Evolutionary conservation across 2,329 filamentous ascomycete species (phyloP).

Genomic region (Xylariaceae sp.): DNA sequence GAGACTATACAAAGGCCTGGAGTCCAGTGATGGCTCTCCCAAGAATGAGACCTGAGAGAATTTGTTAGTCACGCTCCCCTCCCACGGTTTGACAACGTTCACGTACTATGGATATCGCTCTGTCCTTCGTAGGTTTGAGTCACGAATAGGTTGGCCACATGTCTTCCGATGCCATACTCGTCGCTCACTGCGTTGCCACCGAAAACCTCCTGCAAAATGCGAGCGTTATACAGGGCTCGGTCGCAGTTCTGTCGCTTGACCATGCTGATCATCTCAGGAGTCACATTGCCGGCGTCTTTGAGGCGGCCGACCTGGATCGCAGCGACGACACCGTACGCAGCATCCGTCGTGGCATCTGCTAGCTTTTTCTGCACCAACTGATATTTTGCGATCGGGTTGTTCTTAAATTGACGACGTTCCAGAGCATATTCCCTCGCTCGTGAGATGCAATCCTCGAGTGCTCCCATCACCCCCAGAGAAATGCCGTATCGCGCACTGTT

Average conservation of each 20-base stretch:
- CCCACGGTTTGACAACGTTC: background rate
- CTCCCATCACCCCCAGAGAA: slow-evolving; percentile 88
- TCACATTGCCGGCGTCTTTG: slow-evolving; percentile 83
- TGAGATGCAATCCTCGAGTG: slow-evolving; percentile 84
- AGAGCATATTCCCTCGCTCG: slow-evolving; percentile 83
- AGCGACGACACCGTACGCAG: slow-evolving; percentile 84
- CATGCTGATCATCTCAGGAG: slow-evolving; percentile 95
- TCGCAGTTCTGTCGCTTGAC: slow-evolving; percentile 98
- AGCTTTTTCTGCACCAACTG: slow-evolving; percentile 98
- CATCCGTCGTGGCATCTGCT: slow-evolving; percentile 86
- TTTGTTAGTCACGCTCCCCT: slow-evolving; percentile 5
- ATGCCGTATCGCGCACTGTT: slow-evolving; percentile 94
- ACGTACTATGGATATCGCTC: slow-evolving; percentile 86
- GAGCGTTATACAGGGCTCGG: slow-evolving; percentile 72
- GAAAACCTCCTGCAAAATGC: slow-evolving; percentile 88
- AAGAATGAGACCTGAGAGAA: slow-evolving; percentile 55
- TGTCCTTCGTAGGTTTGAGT: slow-evolving; percentile 98
- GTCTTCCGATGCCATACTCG: slow-evolving; percentile 90
- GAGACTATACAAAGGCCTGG: slow-evolving; percentile 63
- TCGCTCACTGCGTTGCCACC: slow-evolving; percentile 98
- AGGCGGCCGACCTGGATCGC: slow-evolving; percentile 86
- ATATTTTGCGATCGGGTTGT: slow-evolving; percentile 90
- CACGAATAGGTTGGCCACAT: slow-evolving; percentile 94
- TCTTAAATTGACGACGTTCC: slow-evolving; percentile 93
- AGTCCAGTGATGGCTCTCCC: slow-evolving; percentile 66